Evolutionary conservation across 108 stramenopile genomes (phyloP).

Genomic region (Fistulifera solaris): DNA sequence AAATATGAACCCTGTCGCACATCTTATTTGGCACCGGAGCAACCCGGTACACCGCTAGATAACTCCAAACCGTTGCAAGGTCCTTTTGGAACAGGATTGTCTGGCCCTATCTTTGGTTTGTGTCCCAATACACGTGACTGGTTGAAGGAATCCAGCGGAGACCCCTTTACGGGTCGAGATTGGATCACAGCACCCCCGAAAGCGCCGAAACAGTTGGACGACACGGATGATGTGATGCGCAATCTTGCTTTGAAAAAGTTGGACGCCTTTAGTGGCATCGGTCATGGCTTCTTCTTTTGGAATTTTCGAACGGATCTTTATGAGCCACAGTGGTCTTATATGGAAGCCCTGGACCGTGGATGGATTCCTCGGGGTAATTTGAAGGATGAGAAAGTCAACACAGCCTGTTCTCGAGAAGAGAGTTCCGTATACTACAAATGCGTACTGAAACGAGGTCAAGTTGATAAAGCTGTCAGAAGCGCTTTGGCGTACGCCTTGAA

Average conservation of each 20-base stretch:
- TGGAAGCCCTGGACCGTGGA: conserved; percentile 59
- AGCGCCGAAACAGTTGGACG: conserved; percentile 52
- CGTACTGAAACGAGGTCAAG: conserved; percentile 36
- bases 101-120: conserved; percentile 55
- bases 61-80: conserved; percentile 59
- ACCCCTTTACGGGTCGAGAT: conserved; percentile 43
- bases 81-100: conserved; percentile 84
- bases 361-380: conserved; percentile 72
- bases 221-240: conserved; percentile 71
- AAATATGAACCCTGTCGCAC: conserved; percentile 69
- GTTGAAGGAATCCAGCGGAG: conserved; percentile 53
- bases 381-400: conserved; percentile 36
- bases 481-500: conserved; percentile 40
- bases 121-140: conserved; percentile 81
- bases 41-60: conserved; percentile 86
- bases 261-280: conserved; percentile 66
- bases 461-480: conserved; percentile 30
- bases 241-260: conserved; percentile 74
- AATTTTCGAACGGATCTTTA: conserved; percentile 88
- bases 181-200: conserved; percentile 67
- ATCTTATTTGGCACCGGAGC: conserved; percentile 80
- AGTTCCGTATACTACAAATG: conserved; percentile 38
- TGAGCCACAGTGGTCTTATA: conserved; percentile 79
- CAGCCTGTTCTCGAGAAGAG: conserved; percentile 59
- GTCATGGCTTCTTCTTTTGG: conserved; percentile 86